Percentiles rank a stretch among this genome's conserved stretches.
phyloP scores from a whole-genome alignment of 768 basidiomycete species.

The Trametes punicea region DNA sequence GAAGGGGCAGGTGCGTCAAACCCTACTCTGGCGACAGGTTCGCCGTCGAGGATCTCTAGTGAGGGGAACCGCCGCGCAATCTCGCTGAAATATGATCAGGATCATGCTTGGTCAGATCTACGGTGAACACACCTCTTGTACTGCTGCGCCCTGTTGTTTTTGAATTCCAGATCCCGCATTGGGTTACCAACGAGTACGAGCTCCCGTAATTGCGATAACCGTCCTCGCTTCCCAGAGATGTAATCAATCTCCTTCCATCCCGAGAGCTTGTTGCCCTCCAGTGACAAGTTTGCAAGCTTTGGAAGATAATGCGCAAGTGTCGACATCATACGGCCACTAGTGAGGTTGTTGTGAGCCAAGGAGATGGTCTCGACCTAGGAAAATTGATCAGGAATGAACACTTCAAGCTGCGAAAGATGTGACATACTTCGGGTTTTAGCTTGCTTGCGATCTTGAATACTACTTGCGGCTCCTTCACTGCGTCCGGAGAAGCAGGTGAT shows the following conservation, averaged over 20 bases:
- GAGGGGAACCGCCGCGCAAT: slow-evolving; percentile 77
- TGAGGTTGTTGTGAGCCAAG: slow-evolving; percentile 74
- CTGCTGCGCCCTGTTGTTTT: slow-evolving; percentile 52
- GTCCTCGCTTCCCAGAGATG: slow-evolving; percentile 57
- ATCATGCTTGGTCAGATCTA: not conserved
- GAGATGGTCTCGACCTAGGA: slow-evolving; percentile 75
- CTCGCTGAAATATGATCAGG: slow-evolving; percentile 41
- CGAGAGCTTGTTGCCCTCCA: slow-evolving; percentile 72
- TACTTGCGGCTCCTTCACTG: slow-evolving; percentile 67
- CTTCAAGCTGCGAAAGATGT: not conserved
- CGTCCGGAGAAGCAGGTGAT: slow-evolving; percentile 66
- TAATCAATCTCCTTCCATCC: slow-evolving; percentile 68
- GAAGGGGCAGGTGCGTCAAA: slow-evolving; percentile 70
- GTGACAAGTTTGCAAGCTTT: slow-evolving; percentile 71
- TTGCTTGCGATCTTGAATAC: slow-evolving; percentile 85
- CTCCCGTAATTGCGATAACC: slow-evolving; percentile 64
- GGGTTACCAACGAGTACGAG: slow-evolving; percentile 76
- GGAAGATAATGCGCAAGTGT: slow-evolving; percentile 74
- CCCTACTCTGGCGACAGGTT: slow-evolving; percentile 72
- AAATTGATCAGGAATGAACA: not conserved
- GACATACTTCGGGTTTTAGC: slow-evolving; percentile 67
- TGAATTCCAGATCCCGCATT: slow-evolving; percentile 56
- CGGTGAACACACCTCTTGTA: slow-evolving; percentile 60
- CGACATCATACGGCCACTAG: slow-evolving; percentile 54
- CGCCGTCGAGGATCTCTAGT: slow-evolving; percentile 79